Conservation (phyloP, 1,284 basidiomycete genomes). For the Cryptococcus deneoformans region DNA sequence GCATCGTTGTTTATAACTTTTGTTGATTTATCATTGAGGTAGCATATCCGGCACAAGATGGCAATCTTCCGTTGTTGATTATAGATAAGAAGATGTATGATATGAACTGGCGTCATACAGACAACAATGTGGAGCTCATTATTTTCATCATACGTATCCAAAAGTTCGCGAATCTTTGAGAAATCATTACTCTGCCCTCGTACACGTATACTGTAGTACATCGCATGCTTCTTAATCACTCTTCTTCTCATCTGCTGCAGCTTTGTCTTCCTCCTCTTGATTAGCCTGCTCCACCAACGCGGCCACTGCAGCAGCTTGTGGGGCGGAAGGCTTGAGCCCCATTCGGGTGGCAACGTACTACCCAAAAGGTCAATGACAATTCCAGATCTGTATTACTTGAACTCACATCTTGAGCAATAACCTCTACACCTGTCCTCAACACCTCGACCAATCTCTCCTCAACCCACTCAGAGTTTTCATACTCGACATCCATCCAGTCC, state of each 20-base stretch:
- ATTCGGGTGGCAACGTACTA: conserved; percentile 49
- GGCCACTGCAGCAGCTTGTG: conserved; percentile 10
- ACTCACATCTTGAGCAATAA: conserved; percentile 72
- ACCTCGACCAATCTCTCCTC: conserved; percentile 87
- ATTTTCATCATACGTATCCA: too few relatives aligned
- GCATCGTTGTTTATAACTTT: too few relatives aligned
- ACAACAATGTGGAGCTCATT: too few relatives aligned
- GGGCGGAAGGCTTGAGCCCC: conserved; percentile 41
- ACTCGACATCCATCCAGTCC: conserved; percentile 81
- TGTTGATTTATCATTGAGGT: too few relatives aligned
- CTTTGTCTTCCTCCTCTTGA: conserved; percentile 3
- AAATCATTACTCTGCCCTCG: too few relatives aligned
- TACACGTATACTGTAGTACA: too few relatives aligned
- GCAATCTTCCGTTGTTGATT: too few relatives aligned
- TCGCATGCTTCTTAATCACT: not conserved
- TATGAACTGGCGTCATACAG: too few relatives aligned
- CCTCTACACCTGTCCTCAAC: conserved; percentile 74
- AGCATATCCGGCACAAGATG: too few relatives aligned
- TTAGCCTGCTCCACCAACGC: conserved; percentile 14
- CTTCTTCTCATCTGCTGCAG: conserved; percentile 1
- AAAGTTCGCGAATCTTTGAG: not conserved
- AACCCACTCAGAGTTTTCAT: conserved; percentile 86
- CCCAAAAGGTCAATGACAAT: conserved; percentile 3
- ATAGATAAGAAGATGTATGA: too few relatives aligned
- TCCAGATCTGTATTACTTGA: not conserved